These are phyloP conservation scores for Tolypocladium inflatum DNA, from an alignment of 2,329 filamentous ascomycete species.

Conservation along the genomic window DNA sequence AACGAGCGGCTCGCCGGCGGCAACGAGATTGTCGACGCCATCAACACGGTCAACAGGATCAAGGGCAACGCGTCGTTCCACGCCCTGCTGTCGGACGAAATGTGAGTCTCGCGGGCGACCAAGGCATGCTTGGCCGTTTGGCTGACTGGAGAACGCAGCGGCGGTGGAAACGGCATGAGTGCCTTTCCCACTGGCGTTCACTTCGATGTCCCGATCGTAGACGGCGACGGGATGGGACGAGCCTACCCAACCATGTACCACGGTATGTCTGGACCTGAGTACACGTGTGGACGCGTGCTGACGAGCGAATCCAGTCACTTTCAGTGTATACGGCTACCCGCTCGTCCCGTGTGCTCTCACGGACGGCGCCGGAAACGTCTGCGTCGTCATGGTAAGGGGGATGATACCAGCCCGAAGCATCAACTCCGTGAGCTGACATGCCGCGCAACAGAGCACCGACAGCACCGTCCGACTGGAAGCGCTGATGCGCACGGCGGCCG, in stretches of 20 bases:
- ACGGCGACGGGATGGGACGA: slow-evolving; percentile 27
- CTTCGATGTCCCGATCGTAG: slow-evolving; percentile 25
- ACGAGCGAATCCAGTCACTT: slow-evolving; percentile 16
- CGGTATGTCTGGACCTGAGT: slow-evolving; percentile 8
- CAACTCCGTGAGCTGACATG: not conserved
- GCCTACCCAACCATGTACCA: slow-evolving; percentile 29
- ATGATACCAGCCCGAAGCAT: not conserved
- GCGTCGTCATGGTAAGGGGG: slow-evolving; percentile 18
- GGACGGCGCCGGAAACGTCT: slow-evolving; percentile 25
- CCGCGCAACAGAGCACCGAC: slow-evolving; percentile 18
- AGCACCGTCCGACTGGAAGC: slow-evolving; percentile 23
- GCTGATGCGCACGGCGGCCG: slow-evolving; percentile 23
- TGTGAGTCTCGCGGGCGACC: slow-evolving; percentile 15
- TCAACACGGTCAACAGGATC: slow-evolving; percentile 24
- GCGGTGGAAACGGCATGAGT: slow-evolving; percentile 28
- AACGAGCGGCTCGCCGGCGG: slow-evolving; percentile 26
- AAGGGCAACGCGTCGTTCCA: slow-evolving; percentile 20
- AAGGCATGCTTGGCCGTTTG: not conserved
- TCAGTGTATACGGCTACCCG: slow-evolving; percentile 27
- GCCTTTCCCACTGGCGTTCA: slow-evolving; percentile 21
- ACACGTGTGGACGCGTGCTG: accelerated
- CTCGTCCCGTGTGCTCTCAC: slow-evolving; percentile 26
- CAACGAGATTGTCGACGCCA: slow-evolving; percentile 25
- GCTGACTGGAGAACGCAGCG: slow-evolving; percentile 10
- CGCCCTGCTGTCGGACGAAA: slow-evolving; percentile 26